phyloP scores from a whole-genome alignment of 73 alveolate genomes.

The Paramecium biaurelia region DNA sequence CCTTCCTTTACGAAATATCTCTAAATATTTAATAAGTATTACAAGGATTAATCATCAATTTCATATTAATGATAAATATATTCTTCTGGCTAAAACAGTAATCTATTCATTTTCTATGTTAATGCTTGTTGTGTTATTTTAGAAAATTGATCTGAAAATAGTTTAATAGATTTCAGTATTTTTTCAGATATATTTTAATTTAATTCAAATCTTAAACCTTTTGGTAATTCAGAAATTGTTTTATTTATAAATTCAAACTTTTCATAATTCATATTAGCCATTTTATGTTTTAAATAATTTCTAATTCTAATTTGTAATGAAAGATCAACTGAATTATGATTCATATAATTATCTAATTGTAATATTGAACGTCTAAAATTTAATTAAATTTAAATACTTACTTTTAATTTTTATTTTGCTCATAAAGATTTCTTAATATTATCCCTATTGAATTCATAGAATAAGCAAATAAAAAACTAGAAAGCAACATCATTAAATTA shows the following conservation, averaged over 20 bases:
- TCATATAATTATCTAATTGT: not conserved
- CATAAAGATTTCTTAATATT: not conserved
- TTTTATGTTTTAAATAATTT: not conserved
- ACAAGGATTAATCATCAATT: not conserved
- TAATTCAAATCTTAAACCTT: not conserved
- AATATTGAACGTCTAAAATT: not conserved
- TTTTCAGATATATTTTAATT: not conserved
- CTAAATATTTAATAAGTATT: not conserved
- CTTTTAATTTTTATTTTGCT: not conserved
- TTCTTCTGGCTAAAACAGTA: not conserved
- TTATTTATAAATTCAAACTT: not conserved
- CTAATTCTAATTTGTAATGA: not conserved
- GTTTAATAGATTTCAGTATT: not conserved
- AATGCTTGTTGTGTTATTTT: not conserved
- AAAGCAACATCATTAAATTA: slow-evolving; percentile 79
- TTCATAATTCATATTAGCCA: not conserved
- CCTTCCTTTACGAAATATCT: slow-evolving; percentile 11
- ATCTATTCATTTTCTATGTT: not conserved
- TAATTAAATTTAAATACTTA: not conserved
- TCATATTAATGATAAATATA: not conserved
- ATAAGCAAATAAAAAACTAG: slow-evolving; percentile 50
- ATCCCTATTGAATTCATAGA: slow-evolving; percentile 60
- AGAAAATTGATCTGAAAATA: not conserved
- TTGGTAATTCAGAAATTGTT: not conserved
- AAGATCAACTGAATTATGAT: not conserved